These are phyloP conservation scores for Trichoderma gamsii DNA, from an alignment of 495 filamentous ascomycete species.

Conservation along the genomic window DNA sequence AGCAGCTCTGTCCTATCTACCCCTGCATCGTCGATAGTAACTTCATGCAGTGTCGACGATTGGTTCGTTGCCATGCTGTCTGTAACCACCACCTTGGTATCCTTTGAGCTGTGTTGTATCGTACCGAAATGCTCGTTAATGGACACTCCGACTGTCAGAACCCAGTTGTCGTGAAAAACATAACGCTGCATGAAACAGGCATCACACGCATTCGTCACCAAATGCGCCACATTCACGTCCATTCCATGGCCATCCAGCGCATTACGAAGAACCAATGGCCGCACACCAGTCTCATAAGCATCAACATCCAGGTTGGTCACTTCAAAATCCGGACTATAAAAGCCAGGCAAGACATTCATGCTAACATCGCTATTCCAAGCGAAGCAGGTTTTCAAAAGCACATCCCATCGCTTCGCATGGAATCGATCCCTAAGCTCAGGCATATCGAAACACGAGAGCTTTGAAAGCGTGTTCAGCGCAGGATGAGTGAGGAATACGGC, in stretches of 20 bases:
- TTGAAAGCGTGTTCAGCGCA: constrained; percentile 27
- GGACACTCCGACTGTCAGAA: constrained; percentile 54
- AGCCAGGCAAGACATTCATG: constrained; percentile 44
- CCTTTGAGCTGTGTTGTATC: constrained; percentile 21
- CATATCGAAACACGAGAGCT: constrained; percentile 3
- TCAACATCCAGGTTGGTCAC: constrained; percentile 46
- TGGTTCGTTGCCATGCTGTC: constrained; percentile 17
- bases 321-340: constrained; percentile 36
- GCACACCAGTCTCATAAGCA: constrained; percentile 50
- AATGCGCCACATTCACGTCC: constrained; percentile 27
- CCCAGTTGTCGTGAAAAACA: constrained; percentile 48
- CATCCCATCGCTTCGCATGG: constrained; percentile 24
- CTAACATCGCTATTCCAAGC: constrained; percentile 43
- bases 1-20: constrained; percentile 21
- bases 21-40: constrained; percentile 8
- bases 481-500: constrained; percentile 54
- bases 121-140: constrained; percentile 45
- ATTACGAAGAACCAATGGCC: constrained; percentile 53
- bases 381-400: constrained; percentile 48
- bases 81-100: constrained; percentile 12
- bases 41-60: not conserved
- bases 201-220: constrained; percentile 49
- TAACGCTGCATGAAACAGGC: constrained; percentile 52
- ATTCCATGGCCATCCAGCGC: constrained; percentile 52
- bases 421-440: not conserved